A percentile compares a stretch with the other conserved stretches of the same genome.
phyloP scores from a whole-genome alignment of 345 rosid genomes.

The Lenwebbia sp. region DNA sequence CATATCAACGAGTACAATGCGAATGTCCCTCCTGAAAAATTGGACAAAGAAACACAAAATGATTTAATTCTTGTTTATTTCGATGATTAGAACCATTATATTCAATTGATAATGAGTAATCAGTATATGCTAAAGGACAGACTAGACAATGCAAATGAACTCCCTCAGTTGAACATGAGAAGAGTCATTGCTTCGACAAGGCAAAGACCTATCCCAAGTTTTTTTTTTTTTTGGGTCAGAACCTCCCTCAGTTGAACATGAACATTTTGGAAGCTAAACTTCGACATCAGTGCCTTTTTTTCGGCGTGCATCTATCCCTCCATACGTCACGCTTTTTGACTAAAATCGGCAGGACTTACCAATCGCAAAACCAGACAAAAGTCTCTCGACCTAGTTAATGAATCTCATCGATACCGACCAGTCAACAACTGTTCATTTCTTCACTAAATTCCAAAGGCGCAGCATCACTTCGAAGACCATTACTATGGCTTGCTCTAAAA shows the following conservation, averaged over 20 bases:
- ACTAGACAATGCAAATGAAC: background rate
- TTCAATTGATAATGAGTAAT: too few relatives aligned
- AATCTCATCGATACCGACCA: background rate
- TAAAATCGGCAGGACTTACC: background rate
- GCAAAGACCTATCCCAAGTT: too few relatives aligned
- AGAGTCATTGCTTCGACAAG: background rate
- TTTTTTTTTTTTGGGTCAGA: too few relatives aligned
- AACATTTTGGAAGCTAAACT: background rate
- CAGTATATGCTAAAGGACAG: background rate
- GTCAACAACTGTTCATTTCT: background rate
- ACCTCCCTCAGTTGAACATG: background rate
- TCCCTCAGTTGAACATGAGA: background rate
- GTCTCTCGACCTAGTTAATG: background rate
- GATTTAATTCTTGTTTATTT: too few relatives aligned
- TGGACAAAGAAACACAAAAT: background rate
- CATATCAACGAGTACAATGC: constrained; percentile 46
- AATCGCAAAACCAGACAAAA: background rate
- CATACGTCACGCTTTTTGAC: background rate
- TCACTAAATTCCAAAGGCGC: background rate
- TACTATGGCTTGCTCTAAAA: background rate
- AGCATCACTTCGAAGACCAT: background rate
- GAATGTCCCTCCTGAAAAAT: constrained; percentile 35
- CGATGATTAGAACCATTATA: too few relatives aligned
- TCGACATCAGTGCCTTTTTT: background rate
- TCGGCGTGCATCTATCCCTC: background rate